Percentiles rank a stretch among this genome's conserved stretches.
phyloP scores from a whole-genome alignment of 495 filamentous ascomycete species.

The Penicillium crystallinum region DNA sequence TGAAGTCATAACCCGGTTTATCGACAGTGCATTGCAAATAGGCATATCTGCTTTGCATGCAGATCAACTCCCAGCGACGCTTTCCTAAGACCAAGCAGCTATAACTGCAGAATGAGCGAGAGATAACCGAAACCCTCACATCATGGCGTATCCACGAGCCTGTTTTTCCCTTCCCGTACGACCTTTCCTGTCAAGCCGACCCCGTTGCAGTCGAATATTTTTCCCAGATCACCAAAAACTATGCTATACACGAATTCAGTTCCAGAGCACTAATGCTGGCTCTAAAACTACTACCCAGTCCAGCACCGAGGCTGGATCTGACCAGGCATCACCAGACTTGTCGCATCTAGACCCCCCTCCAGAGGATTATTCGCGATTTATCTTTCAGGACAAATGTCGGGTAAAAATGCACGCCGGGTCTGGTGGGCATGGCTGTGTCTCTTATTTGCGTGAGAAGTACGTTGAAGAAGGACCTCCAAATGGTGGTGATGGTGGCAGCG shows the following conservation, averaged over 20 bases:
- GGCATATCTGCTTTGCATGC: neutral
- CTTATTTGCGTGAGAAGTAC: conserved; percentile 86
- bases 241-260: conserved; percentile 29
- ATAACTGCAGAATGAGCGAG: conserved; percentile 10
- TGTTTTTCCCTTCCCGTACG: conserved; percentile 15
- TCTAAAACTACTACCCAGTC: conserved; percentile 8
- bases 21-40: neutral
- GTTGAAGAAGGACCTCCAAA: conserved; percentile 88
- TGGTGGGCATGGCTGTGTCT: conserved; percentile 89
- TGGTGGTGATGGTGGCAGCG: conserved; percentile 88
- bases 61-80: neutral
- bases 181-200: conserved; percentile 4
- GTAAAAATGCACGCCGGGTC: conserved; percentile 68
- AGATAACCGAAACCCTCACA: conserved; percentile 6
- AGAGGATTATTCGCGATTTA: conserved; percentile 72
- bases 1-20: conserved; percentile 1
- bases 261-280: conserved; percentile 29
- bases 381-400: conserved; percentile 81
- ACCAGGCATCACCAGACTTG: conserved; percentile 28
- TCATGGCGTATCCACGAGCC: conserved; percentile 24
- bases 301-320: conserved; percentile 3
- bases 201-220: conserved; percentile 6
- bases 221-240: conserved; percentile 26
- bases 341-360: conserved; percentile 72
- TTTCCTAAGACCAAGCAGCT: neutral